These are phyloP conservation scores for Straminergon stramineum DNA, from an alignment of 225 moss, liverwort and hornwort genomes.

Conservation along the genomic window DNA sequence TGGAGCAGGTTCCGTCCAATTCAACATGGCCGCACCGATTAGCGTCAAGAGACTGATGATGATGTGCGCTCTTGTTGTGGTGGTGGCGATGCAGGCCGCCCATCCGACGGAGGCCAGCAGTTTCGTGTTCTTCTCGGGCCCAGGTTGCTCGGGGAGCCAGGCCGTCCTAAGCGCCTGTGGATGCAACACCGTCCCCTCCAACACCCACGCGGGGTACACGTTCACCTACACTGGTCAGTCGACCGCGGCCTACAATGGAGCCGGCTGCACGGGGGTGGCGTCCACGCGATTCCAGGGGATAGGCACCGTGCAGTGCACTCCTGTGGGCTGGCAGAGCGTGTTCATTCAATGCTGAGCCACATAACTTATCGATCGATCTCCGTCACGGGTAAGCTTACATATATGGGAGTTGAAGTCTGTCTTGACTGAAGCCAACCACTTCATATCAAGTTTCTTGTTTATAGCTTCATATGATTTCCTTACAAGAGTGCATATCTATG, in stretches of 20 bases:
- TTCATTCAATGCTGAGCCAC: slow-evolving; percentile 5
- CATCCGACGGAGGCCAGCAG: neutral
- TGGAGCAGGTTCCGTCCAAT: neutral
- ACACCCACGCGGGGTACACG: neutral
- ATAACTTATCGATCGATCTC: neutral
- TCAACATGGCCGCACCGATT: neutral
- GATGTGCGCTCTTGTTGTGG: too few species aligned
- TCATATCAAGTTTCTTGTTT: neutral
- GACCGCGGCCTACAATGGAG: slow-evolving; percentile 2
- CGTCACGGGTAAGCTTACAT: too few species aligned
- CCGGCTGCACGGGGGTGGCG: neutral
- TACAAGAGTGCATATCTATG: neutral
- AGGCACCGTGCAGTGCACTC: neutral
- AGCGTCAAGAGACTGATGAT: neutral
- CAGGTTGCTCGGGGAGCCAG: neutral
- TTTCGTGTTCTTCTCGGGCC: neutral
- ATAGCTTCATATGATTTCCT: neutral
- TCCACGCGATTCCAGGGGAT: neutral
- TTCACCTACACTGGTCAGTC: neutral
- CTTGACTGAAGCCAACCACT: neutral
- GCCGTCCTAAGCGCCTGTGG: neutral
- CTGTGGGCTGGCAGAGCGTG: slow-evolving; percentile 6
- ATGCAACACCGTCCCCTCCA: neutral
- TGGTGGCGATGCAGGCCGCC: neutral
- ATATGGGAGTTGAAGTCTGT: neutral